Percentiles rank a stretch among this genome's conserved stretches.
Conservation (phyloP, 345 rosid genomes). For the Eucalyptus regnans region DNA sequence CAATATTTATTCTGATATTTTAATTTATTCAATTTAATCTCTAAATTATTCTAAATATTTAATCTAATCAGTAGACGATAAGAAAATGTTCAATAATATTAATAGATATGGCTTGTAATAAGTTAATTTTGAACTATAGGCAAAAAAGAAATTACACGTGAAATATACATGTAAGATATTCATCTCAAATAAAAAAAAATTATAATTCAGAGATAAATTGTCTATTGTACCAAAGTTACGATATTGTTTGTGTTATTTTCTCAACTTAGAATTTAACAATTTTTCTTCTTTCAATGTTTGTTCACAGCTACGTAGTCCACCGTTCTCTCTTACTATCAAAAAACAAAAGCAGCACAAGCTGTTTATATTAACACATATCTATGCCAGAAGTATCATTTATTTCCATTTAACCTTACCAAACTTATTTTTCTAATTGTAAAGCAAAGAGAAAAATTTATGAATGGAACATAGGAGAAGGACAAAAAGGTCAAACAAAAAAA, state of each 20-base stretch:
- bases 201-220: no score
- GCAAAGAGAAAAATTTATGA: background rate
- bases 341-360: background rate
- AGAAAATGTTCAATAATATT: no score
- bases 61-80: background rate
- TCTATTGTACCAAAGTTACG: rapidly evolving
- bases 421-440: background rate
- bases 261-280: no score
- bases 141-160: no score
- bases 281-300: no score
- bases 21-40: background rate
- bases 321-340: background rate
- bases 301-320: background rate
- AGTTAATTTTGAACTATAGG: background rate
- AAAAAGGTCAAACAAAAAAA: background rate
- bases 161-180: no score
- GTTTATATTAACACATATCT: background rate
- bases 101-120: rapidly evolving
- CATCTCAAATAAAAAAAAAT: background rate
- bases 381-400: background rate
- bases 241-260: background rate
- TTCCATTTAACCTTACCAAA: background rate
- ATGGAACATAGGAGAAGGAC: background rate
- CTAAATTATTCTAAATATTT: rapidly evolving
- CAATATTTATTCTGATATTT: no score